These are phyloP conservation scores for Saussurea involucrata DNA, from an alignment of 129 eudicot species.

Conservation along the genomic window DNA sequence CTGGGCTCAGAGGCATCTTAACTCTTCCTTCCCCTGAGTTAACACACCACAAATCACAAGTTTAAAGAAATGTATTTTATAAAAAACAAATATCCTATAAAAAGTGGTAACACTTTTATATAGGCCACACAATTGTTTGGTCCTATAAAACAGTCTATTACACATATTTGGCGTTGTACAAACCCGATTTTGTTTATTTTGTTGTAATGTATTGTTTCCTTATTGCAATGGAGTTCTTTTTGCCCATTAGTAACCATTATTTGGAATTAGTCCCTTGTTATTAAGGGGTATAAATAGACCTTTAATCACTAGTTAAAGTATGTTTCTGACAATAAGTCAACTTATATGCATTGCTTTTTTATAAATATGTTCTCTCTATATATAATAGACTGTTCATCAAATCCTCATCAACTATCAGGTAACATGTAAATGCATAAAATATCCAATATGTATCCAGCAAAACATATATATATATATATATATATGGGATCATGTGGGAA, in stretches of 20 bases:
- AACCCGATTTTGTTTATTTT: too few relatives aligned
- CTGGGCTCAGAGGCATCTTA: slow-evolving; percentile 90
- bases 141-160: neutral
- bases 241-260: neutral
- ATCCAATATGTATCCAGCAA: neutral
- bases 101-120: neutral
- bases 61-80: neutral
- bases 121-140: neutral
- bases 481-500: too few relatives aligned
- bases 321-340: neutral
- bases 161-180: neutral
- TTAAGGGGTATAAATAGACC: neutral
- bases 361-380: neutral
- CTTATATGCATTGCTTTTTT: neutral
- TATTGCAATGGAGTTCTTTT: neutral
- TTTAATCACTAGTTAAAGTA: neutral
- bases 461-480: neutral
- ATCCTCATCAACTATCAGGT: neutral
- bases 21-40: slow-evolving; percentile 90
- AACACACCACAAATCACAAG: slow-evolving; percentile 17
- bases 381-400: neutral
- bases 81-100: neutral
- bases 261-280: neutral
- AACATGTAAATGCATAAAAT: neutral
- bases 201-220: neutral